phyloP scores from a whole-genome alignment of 176 grass and related monocot genomes.

The Neostapfia colusana region DNA sequence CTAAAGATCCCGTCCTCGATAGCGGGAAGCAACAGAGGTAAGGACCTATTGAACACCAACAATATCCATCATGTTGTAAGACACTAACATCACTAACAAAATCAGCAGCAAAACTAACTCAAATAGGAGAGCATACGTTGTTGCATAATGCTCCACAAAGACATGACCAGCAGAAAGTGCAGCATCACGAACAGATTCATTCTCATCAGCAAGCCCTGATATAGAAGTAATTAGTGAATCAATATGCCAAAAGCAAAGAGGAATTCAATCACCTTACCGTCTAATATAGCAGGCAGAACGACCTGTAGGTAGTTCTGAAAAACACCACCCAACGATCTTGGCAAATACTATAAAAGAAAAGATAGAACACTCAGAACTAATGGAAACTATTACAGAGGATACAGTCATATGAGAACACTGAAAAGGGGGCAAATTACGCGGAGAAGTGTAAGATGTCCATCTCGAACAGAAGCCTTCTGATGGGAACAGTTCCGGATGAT shows the following conservation, averaged over 20 bases:
- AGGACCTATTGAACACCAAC: slow-evolving; percentile 67
- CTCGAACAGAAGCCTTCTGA: slow-evolving; percentile 87
- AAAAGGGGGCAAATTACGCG: slow-evolving; percentile 42
- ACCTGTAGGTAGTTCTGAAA: slow-evolving; percentile 91
- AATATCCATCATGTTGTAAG: slow-evolving; percentile 35
- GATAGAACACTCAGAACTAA: slow-evolving; percentile 39
- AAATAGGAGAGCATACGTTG: slow-evolving; percentile 49
- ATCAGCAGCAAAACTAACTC: slow-evolving; percentile 25
- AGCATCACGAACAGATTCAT: slow-evolving; percentile 95
- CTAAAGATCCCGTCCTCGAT: slow-evolving; percentile 97
- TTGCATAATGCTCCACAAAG: slow-evolving; percentile 98
- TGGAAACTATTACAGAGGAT: slow-evolving; percentile 16
- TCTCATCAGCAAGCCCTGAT: slow-evolving; percentile 95
- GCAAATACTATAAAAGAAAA: slow-evolving; percentile 68
- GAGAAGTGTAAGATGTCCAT: slow-evolving; percentile 95
- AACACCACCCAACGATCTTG: slow-evolving; percentile 78
- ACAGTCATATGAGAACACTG: slow-evolving; percentile 11
- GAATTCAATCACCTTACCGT: slow-evolving; percentile 62
- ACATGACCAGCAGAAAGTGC: slow-evolving; percentile 96
- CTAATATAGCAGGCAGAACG: slow-evolving; percentile 95
- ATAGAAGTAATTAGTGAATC: slow-evolving; percentile 38
- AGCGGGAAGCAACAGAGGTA: slow-evolving; percentile 88
- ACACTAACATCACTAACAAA: slow-evolving; percentile 28
- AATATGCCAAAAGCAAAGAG: slow-evolving; percentile 27
- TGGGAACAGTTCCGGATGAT: slow-evolving; percentile 94